Evolutionary conservation across 2,329 filamentous ascomycete species (phyloP).

Genomic region (Seiridium unicorne): DNA sequence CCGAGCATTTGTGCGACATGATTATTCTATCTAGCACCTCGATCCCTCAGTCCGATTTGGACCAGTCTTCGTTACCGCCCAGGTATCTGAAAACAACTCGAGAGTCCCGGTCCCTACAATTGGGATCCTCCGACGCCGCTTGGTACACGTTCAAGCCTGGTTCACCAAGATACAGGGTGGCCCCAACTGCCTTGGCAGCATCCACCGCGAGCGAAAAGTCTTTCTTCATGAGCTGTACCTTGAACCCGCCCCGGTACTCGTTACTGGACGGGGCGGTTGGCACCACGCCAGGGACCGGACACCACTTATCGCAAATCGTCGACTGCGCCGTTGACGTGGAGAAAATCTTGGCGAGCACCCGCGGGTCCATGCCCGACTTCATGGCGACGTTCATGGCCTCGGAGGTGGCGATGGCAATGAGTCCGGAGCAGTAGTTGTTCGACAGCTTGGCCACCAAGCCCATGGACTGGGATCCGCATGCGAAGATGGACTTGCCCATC

Average conservation of each 20-base stretch:
- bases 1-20: no score
- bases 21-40: no score
- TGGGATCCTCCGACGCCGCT: conserved; percentile 46
- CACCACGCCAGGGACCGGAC: conserved; percentile 31
- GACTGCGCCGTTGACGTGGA: conserved; percentile 27
- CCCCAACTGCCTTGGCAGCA: conserved; percentile 50
- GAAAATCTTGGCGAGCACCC: conserved; percentile 37
- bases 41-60: background rate
- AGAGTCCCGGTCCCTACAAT: conserved; percentile 53
- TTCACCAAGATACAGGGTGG: conserved; percentile 47
- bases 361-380: conserved; percentile 52
- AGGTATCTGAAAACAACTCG: conserved; percentile 57
- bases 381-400: conserved; percentile 63
- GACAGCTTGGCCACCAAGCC: conserved; percentile 59
- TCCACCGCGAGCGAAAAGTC: conserved; percentile 55
- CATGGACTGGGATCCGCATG: conserved; percentile 53
- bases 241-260: conserved; percentile 49
- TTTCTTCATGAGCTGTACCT: conserved; percentile 59
- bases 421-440: conserved; percentile 60
- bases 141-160: conserved; percentile 50
- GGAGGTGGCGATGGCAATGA: conserved; percentile 56
- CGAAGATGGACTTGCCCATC: conserved; percentile 54
- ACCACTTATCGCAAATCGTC: conserved; percentile 28
- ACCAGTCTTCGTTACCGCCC: conserved; percentile 51
- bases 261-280: conserved; percentile 26